Evolutionary conservation across 768 basidiomycete species (phyloP), one percentile per base, ranked within the genome.

Genomic region (Agaricus blazei): DNA sequence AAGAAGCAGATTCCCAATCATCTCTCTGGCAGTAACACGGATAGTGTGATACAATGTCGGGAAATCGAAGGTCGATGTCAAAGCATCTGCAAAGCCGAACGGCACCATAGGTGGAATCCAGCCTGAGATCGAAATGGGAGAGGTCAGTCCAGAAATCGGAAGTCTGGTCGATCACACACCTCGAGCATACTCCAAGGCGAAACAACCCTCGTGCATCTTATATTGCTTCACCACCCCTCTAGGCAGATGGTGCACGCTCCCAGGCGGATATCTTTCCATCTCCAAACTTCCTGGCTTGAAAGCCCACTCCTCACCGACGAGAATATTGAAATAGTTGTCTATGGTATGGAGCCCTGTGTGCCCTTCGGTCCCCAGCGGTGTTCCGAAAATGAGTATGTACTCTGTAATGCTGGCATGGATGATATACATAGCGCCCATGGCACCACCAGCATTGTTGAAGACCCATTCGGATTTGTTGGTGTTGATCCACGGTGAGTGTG

Each of bases 81-180:
- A 62, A 3, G 75, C 77, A 70, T 99, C 97, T 28, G 87, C 85
- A 54, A 93, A 79, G 0, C 97, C 97, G 63, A 99, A 98, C 0
- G 94, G 94, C 58, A 98, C 67, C 96, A 98, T 98, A 43, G 87
- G 73, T 0, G 97, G 96, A 62, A 99, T 98, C 94, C 96, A 98
- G 24, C 96, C 95, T 97, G 19, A 19, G 19, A 55, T 3, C 48
- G 48, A 19, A n/a, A 44, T 31, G 11, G 12, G 5, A 49, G 56
- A 2, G 47, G 19, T 19, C 19, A 19, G 19, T 19, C 19, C 3
- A 4, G 47, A 28, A n/a, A 19, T 28, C 3, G 29, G 6, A 27
- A 40, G 9, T 46, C 31, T 19, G 7, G 48, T 37, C 48, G 37
- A 54, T 12, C 7, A 72, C 80, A 40, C 61, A 94, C 96, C 96